Evolutionary conservation across 371 early-diverging fungal genomes (phyloP).

Genomic region (Haplosporangium sp.): DNA sequence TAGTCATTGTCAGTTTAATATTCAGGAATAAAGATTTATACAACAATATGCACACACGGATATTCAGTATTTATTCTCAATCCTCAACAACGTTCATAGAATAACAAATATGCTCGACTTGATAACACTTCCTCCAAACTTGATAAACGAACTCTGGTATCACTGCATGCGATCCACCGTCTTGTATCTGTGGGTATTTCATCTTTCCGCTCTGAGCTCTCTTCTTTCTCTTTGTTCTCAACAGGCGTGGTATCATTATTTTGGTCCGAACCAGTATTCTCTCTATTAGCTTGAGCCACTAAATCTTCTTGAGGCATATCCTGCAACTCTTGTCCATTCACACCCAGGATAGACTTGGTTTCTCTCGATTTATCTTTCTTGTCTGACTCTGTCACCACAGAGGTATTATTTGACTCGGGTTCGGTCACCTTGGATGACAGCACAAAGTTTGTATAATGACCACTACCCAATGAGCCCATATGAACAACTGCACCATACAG

Average conservation of each 20-base stretch:
- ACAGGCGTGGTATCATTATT: not conserved
- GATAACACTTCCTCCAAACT: constrained; percentile 32
- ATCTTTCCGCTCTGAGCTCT: not conserved
- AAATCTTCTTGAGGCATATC: constrained; percentile 17
- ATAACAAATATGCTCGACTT: constrained; percentile 46
- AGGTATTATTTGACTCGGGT: not conserved
- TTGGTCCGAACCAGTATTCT: not conserved
- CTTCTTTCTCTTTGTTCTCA: not conserved
- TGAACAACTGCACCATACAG: constrained; percentile 88
- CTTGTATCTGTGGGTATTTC: constrained; percentile 10
- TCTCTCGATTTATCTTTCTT: not conserved
- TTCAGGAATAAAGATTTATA: too few relatives aligned
- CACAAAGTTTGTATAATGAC: constrained; percentile 82
- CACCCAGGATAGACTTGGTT: constrained; percentile 3
- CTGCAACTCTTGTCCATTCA: constrained; percentile 6
- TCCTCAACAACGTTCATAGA: constrained; percentile 50
- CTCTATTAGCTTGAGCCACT: not conserved
- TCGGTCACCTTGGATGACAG: constrained; percentile 45
- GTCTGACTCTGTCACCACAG: not conserved
- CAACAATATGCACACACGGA: too few relatives aligned
- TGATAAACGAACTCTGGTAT: constrained; percentile 35
- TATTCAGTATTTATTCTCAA: too few relatives aligned
- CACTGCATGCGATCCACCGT: constrained; percentile 49
- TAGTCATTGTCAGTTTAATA: too few relatives aligned
- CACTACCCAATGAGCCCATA: constrained; percentile 78